Conservation (phyloP, 768 basidiomycete species). For the Cystoderma amianthinum region DNA sequence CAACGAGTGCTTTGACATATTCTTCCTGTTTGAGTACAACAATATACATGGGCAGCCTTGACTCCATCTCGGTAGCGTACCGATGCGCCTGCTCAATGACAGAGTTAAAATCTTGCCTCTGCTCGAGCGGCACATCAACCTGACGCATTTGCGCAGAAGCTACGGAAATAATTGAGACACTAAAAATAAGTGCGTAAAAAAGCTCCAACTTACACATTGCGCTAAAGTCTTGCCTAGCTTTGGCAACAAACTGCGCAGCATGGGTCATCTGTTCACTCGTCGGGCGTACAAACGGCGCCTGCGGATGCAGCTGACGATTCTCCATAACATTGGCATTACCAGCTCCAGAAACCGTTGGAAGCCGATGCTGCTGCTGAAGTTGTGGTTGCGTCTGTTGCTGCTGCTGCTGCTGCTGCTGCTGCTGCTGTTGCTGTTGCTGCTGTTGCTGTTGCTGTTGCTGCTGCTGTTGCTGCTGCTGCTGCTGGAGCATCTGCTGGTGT, state of each 20-base stretch:
- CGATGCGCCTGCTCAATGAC: conserved; percentile 43
- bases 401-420: conserved; percentile 12
- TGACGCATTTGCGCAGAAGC: conserved; percentile 25
- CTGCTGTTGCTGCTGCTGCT: conserved; percentile 7
- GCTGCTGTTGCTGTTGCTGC: conserved; percentile 8
- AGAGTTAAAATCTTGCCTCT: conserved; percentile 43
- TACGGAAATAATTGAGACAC: conserved; percentile 12
- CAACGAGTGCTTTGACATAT: conserved; percentile 37
- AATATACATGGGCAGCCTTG: conserved; percentile 39
- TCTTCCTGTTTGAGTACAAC: conserved; percentile 42
- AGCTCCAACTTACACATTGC: conserved; percentile 12
- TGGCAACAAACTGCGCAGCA: conserved; percentile 18
- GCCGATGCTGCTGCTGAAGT: no score
- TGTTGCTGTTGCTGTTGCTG: conserved; percentile 10
- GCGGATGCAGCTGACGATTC: conserved; percentile 2
- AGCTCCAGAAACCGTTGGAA: neutral
- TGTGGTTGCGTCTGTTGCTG: no score
- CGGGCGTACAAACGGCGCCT: conserved; percentile 4
- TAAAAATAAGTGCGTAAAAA: neutral
- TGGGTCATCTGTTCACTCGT: conserved; percentile 26
- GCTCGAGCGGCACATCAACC: conserved; percentile 42
- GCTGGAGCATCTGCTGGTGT: neutral
- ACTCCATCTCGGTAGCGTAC: conserved; percentile 39
- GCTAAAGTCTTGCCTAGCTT: conserved; percentile 24
- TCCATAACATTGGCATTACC: conserved; percentile 6